Evolutionary conservation across 225 moss, liverwort and hornwort genomes (phyloP).

Genomic region (Bryoerythrophyllum caledonicum): DNA sequence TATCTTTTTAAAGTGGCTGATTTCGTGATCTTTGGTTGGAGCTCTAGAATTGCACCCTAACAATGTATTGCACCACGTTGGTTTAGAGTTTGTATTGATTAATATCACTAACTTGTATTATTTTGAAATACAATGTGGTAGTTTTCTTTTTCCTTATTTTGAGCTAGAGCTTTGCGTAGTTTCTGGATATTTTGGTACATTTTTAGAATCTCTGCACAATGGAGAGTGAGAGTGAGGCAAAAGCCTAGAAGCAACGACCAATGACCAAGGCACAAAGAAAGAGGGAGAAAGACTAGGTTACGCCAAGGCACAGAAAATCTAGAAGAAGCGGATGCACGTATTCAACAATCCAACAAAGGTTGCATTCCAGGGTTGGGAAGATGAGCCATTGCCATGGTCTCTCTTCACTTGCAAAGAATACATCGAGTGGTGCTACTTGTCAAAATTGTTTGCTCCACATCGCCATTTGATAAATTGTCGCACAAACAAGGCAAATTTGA

Average conservation of each 20-base stretch:
- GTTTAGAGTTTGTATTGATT: too few relatives aligned
- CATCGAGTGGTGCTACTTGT: too few relatives aligned
- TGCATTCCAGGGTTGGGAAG: neutral
- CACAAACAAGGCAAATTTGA: neutral
- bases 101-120: too few relatives aligned
- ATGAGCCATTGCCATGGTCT: neutral
- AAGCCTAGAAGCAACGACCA: neutral
- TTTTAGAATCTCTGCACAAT: neutral
- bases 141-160: too few relatives aligned
- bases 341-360: neutral
- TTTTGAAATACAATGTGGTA: too few relatives aligned
- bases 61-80: too few relatives aligned
- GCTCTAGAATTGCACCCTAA: too few relatives aligned
- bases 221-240: too few relatives aligned
- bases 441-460: neutral
- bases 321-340: neutral
- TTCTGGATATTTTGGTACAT: neutral
- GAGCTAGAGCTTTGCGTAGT: neutral
- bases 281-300: neutral
- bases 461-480: neutral
- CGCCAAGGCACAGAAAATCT: neutral
- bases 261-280: neutral
- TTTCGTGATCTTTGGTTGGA: too few relatives aligned
- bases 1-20: too few relatives aligned
- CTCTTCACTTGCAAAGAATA: too few relatives aligned